Conservation (phyloP, 2,329 filamentous ascomycete genomes). For the Sclerotinia subarctica region DNA sequence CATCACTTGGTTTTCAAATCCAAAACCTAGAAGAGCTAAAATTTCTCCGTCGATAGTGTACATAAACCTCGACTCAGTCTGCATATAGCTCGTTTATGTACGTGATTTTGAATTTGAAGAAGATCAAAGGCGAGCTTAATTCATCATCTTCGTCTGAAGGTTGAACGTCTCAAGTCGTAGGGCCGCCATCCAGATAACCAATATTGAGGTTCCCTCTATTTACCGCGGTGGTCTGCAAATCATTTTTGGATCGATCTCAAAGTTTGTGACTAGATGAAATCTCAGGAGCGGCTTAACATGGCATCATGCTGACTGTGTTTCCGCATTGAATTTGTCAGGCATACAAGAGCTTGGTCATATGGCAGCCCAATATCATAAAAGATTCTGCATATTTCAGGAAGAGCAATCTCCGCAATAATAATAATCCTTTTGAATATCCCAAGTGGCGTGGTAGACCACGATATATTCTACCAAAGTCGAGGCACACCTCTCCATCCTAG, state of each 20-base stretch:
- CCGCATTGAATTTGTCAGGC: neutral
- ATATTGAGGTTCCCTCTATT: neutral
- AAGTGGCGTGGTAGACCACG: neutral
- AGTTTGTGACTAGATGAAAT: neutral
- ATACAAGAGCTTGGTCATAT: neutral
- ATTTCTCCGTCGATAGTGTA: neutral
- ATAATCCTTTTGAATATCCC: neutral
- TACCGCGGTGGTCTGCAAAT: neutral
- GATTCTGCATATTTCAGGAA: neutral
- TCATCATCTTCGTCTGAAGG: neutral
- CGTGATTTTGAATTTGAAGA: neutral
- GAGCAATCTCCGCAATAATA: neutral
- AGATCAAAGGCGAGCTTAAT: neutral
- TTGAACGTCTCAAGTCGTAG: neutral
- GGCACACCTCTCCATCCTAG: neutral
- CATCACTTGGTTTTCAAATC: neutral
- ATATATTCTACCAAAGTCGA: neutral
- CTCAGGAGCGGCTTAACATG: neutral
- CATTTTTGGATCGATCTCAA: constrained; percentile 1
- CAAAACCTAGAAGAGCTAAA: neutral
- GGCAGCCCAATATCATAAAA: neutral
- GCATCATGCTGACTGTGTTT: constrained; percentile 2
- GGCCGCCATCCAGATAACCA: neutral
- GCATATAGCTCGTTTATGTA: neutral
- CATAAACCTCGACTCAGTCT: neutral